phyloP scores from a whole-genome alignment of 495 filamentous ascomycete genomes.

The Lasiosphaeris hirsuta region DNA sequence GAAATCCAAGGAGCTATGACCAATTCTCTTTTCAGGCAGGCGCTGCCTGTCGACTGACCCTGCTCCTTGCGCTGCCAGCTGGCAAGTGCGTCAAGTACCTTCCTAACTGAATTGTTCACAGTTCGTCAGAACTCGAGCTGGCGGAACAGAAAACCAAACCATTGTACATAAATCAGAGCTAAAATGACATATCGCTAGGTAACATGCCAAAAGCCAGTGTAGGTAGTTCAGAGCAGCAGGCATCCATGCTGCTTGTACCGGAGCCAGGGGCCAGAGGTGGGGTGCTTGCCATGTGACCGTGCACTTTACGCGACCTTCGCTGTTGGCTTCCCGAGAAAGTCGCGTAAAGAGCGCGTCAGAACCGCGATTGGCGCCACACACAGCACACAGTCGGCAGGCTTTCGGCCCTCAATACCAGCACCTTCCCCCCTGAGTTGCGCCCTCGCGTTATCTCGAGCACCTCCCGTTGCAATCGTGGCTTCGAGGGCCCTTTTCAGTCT shows the following conservation, averaged over 20 bases:
- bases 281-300: slow-evolving; percentile 17
- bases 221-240: too few species aligned
- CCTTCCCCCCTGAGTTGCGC: not conserved
- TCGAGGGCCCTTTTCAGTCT: slow-evolving; percentile 4
- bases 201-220: too few species aligned
- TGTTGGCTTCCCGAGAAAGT: slow-evolving; percentile 5
- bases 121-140: too few species aligned
- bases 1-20: slow-evolving; percentile 4
- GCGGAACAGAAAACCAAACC: not conserved
- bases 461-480: slow-evolving; percentile 13
- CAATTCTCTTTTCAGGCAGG: not conserved
- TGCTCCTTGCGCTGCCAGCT: not conserved
- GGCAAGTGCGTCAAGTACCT: not conserved
- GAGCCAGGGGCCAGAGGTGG: not conserved
- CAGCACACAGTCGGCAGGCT: not conserved
- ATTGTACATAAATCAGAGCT: not conserved
- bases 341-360: slow-evolving; percentile 10
- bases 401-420: not conserved
- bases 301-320: slow-evolving; percentile 25
- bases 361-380: slow-evolving; percentile 6
- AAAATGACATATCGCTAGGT: too few species aligned
- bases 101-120: too few species aligned
- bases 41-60: not conserved
- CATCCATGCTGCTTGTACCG: too few species aligned
- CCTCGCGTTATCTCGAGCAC: not conserved